Conservation (phyloP, 169 alveolate species). For the Babesia ovata region DNA sequence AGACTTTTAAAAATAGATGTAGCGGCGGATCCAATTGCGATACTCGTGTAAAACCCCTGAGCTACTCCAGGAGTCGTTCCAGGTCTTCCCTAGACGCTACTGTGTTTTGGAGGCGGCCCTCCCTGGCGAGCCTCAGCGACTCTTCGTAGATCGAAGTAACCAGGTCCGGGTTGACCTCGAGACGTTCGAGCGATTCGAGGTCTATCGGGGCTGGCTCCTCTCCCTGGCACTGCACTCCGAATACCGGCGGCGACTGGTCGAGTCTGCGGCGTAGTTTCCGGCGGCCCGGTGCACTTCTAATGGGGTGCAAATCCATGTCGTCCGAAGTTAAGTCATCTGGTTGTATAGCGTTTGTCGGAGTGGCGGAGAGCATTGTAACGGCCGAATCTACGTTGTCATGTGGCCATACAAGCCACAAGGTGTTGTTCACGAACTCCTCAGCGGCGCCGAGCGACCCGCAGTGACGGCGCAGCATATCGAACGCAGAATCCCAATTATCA, state of each 20-base stretch:
- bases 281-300: not conserved
- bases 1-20: too few species aligned
- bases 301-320: not conserved
- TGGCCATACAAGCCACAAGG: constrained; percentile 32
- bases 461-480: not conserved
- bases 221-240: constrained; percentile 10
- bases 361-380: not conserved
- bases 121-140: constrained; percentile 32
- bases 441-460: constrained; percentile 27
- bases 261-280: not conserved
- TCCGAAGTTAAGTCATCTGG: not conserved
- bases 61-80: not conserved
- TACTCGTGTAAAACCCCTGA: too few species aligned
- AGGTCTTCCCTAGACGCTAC: constrained; percentile 6
- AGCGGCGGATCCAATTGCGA: too few species aligned
- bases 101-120: constrained; percentile 27
- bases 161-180: constrained; percentile 17
- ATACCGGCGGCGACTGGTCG: not conserved
- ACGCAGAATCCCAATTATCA: constrained; percentile 18
- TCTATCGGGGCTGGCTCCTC: not conserved
- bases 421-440: constrained; percentile 7
- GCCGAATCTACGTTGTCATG: constrained; percentile 6
- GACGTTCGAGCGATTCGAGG: constrained; percentile 13
- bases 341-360: not conserved
- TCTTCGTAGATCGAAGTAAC: constrained; percentile 20